Percentiles rank a stretch among this genome's conserved stretches.
phyloP scores from a whole-genome alignment of 306 rosid species.

The Sicyos baderoa region DNA sequence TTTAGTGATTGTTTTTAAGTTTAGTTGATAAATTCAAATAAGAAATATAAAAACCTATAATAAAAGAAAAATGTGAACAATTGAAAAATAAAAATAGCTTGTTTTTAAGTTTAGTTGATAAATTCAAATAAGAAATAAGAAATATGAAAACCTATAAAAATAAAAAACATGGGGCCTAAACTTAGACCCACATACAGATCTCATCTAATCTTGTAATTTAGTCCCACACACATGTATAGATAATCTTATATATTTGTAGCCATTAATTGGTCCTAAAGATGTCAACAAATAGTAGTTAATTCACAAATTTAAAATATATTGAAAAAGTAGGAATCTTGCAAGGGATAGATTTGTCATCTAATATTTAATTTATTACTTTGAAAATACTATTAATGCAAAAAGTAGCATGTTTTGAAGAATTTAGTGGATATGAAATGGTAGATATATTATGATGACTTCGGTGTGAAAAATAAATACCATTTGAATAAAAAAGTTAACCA shows the following conservation, averaged over 20 bases:
- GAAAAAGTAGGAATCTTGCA: neutral
- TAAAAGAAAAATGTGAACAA: too few species aligned
- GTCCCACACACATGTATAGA: too few species aligned
- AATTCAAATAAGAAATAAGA: too few species aligned
- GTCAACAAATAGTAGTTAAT: neutral
- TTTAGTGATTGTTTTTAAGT: too few species aligned
- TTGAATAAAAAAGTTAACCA: neutral
- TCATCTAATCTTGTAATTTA: too few species aligned
- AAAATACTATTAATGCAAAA: neutral
- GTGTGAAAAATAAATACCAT: slow-evolving; percentile 6
- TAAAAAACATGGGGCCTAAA: too few species aligned
- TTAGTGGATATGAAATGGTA: neutral
- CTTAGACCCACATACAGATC: too few species aligned
- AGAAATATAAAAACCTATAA: too few species aligned
- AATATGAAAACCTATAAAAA: too few species aligned
- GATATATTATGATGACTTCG: neutral
- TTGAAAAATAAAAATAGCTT: too few species aligned
- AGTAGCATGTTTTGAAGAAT: slow-evolving; percentile 1
- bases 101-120: too few species aligned
- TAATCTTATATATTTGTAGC: neutral
- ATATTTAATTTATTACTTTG: neutral
- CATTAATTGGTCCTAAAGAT: neutral
- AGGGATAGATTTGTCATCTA: neutral
- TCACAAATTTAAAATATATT: neutral
- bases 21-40: too few species aligned